Base-by-base conservation (phyloP, 1,284 basidiomycete species). In the Acaromyces ingoldii region DNA sequence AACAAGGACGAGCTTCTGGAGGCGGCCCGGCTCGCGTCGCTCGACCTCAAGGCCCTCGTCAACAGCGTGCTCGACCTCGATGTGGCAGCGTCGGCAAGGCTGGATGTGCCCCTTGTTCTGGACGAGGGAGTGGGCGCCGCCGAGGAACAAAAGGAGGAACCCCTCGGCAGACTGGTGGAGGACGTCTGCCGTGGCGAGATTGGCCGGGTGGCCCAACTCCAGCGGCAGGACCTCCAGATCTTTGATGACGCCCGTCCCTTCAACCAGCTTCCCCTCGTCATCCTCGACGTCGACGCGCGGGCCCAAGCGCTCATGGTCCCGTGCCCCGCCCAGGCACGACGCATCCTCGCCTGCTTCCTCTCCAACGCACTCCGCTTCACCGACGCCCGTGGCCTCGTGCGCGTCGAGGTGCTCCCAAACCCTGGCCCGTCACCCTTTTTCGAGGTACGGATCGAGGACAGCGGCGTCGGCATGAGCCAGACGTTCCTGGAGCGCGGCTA, bases 41-140 rank as follows among this genome's bases (percentile, higher is more conserved):
- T 55, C 47, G 62, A 64, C 44, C 55, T 67, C 47, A 57, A 54
- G n/a, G 48, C 58, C 21, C 59, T 64, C 45, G 60, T 70, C 17
- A 63, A 70, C 44, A 63, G 65, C 22, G 47, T 70, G 39, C 58
- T 70, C 43, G 62, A 63, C 50, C 65, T 70, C 39, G 60, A 62
- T 17, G 53, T n/a, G n/a, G n/a, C n/a, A n/a, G n/a, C n/a, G n/a
- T n/a, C n/a, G n/a, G n/a, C n/a, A n/a, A n/a, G n/a, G n/a, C n/a
- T n/a, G n/a, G n/a, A n/a, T n/a, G n/a, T n/a, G n/a, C n/a, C n/a
- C n/a, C n/a, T n/a, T n/a, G n/a, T n/a, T n/a, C n/a, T n/a, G n/a
- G n/a, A n/a, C n/a, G n/a, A n/a, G n/a, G n/a, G n/a, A n/a, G n/a
- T n/a, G n/a, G n/a, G n/a, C n/a, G n/a, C n/a, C n/a, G n/a, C n/a